These are phyloP conservation scores for Tephrocybe sp. DNA, from an alignment of 768 basidiomycete species.

Conservation along the genomic window DNA sequence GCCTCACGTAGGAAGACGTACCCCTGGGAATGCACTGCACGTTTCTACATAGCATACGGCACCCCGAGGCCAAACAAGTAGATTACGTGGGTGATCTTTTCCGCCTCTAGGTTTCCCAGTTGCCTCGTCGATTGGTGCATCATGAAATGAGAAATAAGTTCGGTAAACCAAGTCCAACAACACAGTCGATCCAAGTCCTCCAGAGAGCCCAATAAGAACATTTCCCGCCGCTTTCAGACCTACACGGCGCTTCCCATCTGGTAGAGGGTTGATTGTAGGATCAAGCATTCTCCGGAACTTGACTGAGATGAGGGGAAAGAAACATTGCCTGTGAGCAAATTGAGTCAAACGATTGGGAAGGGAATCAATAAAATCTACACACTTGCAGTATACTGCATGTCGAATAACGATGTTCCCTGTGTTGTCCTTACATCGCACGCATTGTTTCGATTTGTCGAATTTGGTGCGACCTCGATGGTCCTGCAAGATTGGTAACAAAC, in stretches of 20 bases:
- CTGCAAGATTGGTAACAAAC: constrained; percentile 8
- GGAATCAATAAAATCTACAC: constrained; percentile 4
- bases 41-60: constrained; percentile 70
- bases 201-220: constrained; percentile 70
- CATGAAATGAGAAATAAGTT: constrained; percentile 46
- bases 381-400: constrained; percentile 87
- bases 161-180: constrained; percentile 65
- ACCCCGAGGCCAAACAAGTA: constrained; percentile 59
- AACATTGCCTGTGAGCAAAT: constrained; percentile 51
- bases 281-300: constrained; percentile 69
- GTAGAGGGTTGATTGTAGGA: constrained; percentile 56
- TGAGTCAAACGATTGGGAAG: background rate
- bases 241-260: constrained; percentile 54
- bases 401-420: constrained; percentile 69
- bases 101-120: constrained; percentile 45
- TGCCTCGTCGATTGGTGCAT: constrained; percentile 19
- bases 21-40: constrained; percentile 57
- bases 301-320: constrained; percentile 54
- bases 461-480: constrained; percentile 52
- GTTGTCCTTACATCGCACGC: constrained; percentile 72
- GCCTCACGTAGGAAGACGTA: constrained; percentile 31
- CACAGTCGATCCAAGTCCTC: constrained; percentile 73
- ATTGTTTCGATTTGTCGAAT: constrained; percentile 63
- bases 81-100: constrained; percentile 62
- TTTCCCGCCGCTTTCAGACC: constrained; percentile 66